A percentile compares a stretch with the other conserved stretches of the same genome.
Evolutionary conservation across 108 stramenopile genomes (phyloP).

Genomic region (Cyclostephanos tholiformis): DNA sequence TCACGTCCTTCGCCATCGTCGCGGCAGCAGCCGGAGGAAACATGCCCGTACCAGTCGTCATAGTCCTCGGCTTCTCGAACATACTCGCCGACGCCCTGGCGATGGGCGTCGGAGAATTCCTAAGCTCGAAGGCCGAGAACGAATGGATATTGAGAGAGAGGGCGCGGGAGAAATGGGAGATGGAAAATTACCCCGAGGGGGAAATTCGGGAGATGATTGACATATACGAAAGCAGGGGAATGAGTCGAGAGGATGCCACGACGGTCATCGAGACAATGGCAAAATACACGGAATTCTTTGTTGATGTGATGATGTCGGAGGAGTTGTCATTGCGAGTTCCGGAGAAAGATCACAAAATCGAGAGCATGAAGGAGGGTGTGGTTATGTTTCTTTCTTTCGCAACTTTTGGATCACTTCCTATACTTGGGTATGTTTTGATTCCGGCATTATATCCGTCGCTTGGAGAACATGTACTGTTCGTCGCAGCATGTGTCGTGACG

Average conservation of each 20-base stretch:
- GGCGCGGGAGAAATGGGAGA: conserved; percentile 92
- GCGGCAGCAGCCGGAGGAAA: conserved; percentile 95
- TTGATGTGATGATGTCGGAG: conserved; percentile 97
- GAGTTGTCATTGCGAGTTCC: conserved; percentile 94
- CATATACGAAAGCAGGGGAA: conserved; percentile 76
- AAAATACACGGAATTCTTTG: conserved; percentile 97
- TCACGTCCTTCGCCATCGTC: conserved; percentile 97
- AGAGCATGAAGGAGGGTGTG: conserved; percentile 88
- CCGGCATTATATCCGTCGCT: conserved; percentile 67
- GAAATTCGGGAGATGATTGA: conserved; percentile 96
- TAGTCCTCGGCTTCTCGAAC: conserved; percentile 96
- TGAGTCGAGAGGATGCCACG: conserved; percentile 82
- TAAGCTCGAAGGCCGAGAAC: conserved; percentile 94
- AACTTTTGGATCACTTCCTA: conserved; percentile 84
- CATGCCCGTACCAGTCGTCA: conserved; percentile 78
- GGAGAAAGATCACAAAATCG: conserved; percentile 83
- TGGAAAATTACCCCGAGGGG: conserved; percentile 93
- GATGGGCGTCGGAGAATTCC: conserved; percentile 98
- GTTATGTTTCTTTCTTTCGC: conserved; percentile 94
- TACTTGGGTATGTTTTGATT: conserved; percentile 87
- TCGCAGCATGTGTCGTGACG: conserved; percentile 82
- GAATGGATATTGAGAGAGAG: conserved; percentile 94
- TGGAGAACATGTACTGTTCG: conserved; percentile 62
- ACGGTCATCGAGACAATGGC: conserved; percentile 89
- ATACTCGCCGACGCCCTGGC: conserved; percentile 96